A percentile compares a stretch with the other conserved stretches of the same genome.
These are phyloP conservation scores for Moesziomyces parantarcticus DNA, from an alignment of 1,284 basidiomycete genomes.

Conservation along the genomic window DNA sequence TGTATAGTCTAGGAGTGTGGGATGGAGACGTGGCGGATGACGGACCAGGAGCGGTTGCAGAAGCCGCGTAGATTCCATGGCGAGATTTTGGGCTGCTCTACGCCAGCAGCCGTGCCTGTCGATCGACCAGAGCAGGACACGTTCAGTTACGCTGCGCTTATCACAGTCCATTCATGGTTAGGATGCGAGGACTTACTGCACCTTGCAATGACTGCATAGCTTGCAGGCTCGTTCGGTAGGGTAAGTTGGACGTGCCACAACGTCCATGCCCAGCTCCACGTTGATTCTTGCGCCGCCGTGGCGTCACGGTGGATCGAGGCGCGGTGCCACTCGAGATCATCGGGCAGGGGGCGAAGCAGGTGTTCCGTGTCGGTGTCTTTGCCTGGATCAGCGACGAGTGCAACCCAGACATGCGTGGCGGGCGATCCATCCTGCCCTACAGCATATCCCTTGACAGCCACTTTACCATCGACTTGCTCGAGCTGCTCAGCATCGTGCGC, in stretches of 20 bases:
- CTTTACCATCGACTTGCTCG: not conserved
- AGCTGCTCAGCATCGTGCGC: constrained; percentile 3
- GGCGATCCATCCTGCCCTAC: constrained; percentile 45
- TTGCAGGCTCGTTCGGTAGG: not conserved
- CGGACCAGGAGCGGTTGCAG: constrained; percentile 49
- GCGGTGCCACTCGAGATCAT: constrained; percentile 22
- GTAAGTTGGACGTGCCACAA: constrained; percentile 36
- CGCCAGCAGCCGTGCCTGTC: constrained; percentile 40
- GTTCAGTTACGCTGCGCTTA: not conserved
- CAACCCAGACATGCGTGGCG: constrained; percentile 15
- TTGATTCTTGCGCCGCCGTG: not conserved
- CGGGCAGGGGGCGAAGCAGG: constrained; percentile 18
- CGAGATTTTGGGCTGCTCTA: constrained; percentile 42
- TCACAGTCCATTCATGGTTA: not conserved
- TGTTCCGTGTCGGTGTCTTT: constrained; percentile 6
- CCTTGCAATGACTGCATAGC: constrained; percentile 33
- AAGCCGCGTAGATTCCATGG: constrained; percentile 55
- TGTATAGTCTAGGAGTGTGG: not conserved
- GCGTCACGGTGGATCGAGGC: constrained; percentile 10
- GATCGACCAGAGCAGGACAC: not conserved
- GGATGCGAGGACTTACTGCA: constrained; percentile 25
- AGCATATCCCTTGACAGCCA: constrained; percentile 41
- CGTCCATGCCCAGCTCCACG: constrained; percentile 51
- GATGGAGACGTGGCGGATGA: constrained; percentile 29
- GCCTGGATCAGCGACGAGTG: constrained; percentile 10